These are phyloP conservation scores for Cladorrhinum samala DNA, from an alignment of 495 filamentous ascomycete genomes.

Conservation along the genomic window DNA sequence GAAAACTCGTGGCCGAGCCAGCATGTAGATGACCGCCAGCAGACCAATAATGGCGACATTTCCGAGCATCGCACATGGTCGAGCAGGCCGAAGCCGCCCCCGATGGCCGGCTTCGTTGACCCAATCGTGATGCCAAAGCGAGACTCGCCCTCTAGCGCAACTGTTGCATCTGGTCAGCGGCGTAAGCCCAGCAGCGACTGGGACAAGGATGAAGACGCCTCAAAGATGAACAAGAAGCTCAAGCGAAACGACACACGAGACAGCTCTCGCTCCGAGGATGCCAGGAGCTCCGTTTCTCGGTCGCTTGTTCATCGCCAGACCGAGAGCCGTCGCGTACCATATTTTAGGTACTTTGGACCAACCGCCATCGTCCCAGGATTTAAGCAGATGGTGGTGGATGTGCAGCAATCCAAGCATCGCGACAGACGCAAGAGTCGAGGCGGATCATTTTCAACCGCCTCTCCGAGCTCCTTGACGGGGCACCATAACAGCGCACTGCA, in stretches of 20 bases:
- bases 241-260: constrained; percentile 21
- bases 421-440: constrained; percentile 40
- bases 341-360: constrained; percentile 82
- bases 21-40: constrained; percentile 22
- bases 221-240: constrained; percentile 14
- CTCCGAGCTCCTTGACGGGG: constrained; percentile 27
- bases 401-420: constrained; percentile 32
- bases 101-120: constrained; percentile 19
- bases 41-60: constrained; percentile 25
- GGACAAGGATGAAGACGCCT: constrained; percentile 23
- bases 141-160: constrained; percentile 22
- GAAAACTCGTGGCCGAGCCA: constrained; percentile 2
- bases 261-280: constrained; percentile 37
- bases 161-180: constrained; percentile 9
- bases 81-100: neutral
- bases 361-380: constrained; percentile 89
- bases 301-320: constrained; percentile 38
- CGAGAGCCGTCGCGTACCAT: constrained; percentile 67
- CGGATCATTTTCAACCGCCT: constrained; percentile 37
- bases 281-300: constrained; percentile 34
- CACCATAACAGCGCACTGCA: constrained; percentile 6
- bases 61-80: constrained; percentile 22
- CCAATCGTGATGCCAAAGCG: constrained; percentile 10
- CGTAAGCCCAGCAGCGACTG: constrained; percentile 23
- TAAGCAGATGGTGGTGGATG: constrained; percentile 83